Conservation (phyloP, 129 eudicot genomes). For the Chrysanthemum seticuspe region DNA sequence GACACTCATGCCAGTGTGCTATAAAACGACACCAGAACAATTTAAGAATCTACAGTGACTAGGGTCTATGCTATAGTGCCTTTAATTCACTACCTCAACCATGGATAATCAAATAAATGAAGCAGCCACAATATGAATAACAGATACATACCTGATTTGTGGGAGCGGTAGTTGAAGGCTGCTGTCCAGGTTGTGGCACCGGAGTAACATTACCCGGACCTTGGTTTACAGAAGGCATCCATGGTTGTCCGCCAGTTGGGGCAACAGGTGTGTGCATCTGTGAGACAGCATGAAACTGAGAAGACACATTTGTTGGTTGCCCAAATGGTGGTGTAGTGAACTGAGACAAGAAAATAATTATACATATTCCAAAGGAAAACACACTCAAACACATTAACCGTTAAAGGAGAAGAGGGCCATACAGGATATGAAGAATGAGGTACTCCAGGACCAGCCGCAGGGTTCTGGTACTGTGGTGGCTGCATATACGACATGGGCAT, state of each 20-base stretch:
- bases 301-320: no score
- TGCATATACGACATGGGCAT: no score
- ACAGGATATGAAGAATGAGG: conserved; percentile 73
- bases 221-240: conserved; percentile 72
- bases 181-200: conserved; percentile 52
- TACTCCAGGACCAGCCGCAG: conserved; percentile 53
- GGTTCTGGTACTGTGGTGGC: no score
- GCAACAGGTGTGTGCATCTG: conserved; percentile 61
- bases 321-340: no score
- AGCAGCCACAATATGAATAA: not conserved
- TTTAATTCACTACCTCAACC: not conserved
- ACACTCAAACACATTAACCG: conserved; percentile 13
- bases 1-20: not conserved
- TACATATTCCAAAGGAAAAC: no score
- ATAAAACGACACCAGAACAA: not conserved
- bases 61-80: not conserved
- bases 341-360: no score
- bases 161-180: conserved; percentile 39
- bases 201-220: conserved; percentile 41
- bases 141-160: conserved; percentile 38
- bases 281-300: no score
- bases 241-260: conserved; percentile 64
- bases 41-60: not conserved
- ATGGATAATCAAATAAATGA: not conserved
- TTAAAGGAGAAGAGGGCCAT: conserved; percentile 19